Conservation (phyloP, 73 alveolate genomes). For the Paramecium sonneborni region DNA sequence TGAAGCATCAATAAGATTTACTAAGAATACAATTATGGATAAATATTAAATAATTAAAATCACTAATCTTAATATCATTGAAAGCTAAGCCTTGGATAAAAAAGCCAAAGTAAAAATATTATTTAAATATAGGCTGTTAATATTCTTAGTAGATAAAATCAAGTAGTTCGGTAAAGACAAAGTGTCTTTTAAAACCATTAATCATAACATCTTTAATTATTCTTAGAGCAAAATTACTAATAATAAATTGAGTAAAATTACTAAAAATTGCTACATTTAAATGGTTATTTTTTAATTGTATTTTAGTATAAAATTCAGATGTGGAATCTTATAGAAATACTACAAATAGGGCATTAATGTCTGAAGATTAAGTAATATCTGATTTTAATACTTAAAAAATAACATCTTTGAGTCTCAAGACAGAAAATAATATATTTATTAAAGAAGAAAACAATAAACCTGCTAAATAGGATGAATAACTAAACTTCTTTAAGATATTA, state of each 20-base stretch:
- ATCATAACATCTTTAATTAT: background rate
- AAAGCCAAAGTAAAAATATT: background rate
- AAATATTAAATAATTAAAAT: background rate
- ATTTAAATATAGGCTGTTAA: background rate
- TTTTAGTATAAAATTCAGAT: background rate
- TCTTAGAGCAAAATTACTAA: background rate
- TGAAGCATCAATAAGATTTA: background rate
- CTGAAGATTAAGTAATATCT: background rate
- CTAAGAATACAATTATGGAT: background rate
- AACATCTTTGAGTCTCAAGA: background rate
- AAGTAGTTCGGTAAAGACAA: background rate
- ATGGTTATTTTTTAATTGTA: background rate
- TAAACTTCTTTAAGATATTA: background rate
- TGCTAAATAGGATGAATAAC: background rate
- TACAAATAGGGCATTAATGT: background rate
- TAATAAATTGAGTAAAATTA: background rate
- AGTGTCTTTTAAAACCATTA: background rate
- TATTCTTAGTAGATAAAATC: background rate
- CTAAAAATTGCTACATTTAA: background rate
- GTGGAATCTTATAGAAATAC: background rate
- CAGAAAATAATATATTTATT: background rate
- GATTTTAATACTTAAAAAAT: background rate
- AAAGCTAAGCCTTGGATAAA: background rate
- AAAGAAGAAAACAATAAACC: constrained; percentile 20
- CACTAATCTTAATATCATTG: background rate